phyloP scores from a whole-genome alignment of 2,329 filamentous ascomycete species.

The Aureobasidium zeae region DNA sequence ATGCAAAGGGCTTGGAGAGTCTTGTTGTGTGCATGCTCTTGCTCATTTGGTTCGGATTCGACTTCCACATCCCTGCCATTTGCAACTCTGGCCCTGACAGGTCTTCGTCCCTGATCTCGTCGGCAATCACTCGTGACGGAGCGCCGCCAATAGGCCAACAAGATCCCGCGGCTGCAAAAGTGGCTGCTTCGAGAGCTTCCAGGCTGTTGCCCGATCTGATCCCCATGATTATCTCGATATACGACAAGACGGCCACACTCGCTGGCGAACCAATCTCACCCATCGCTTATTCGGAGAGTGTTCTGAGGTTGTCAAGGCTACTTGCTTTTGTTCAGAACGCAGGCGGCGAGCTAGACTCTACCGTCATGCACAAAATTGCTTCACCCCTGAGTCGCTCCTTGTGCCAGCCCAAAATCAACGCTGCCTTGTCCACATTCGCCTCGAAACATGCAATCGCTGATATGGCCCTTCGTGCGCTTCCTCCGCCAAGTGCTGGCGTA shows the following conservation, averaged over 20 bases:
- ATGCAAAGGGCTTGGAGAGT: conserved; percentile 87
- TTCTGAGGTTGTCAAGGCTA: conserved; percentile 63
- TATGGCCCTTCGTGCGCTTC: conserved; percentile 61
- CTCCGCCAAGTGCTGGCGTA: conserved; percentile 51
- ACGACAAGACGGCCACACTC: conserved; percentile 55
- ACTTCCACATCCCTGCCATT: conserved; percentile 52
- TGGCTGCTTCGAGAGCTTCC: conserved; percentile 40
- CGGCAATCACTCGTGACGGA: conserved; percentile 9
- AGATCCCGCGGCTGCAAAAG: conserved; percentile 19
- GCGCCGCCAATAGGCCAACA: conserved; percentile 14
- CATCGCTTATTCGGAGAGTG: conserved; percentile 61
- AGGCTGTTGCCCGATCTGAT: conserved; percentile 61
- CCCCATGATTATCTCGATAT: conserved; percentile 65
- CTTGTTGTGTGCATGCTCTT: conserved; percentile 75
- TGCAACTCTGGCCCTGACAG: conserved; percentile 26
- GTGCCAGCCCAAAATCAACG: conserved; percentile 10
- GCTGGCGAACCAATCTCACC: conserved; percentile 61
- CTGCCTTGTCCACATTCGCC: conserved; percentile 11
- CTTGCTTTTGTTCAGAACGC: conserved; percentile 57
- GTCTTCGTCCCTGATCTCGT: conserved; percentile 13
- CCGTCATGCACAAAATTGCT: conserved; percentile 43
- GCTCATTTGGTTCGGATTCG: conserved; percentile 71
- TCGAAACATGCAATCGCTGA: conserved; percentile 46
- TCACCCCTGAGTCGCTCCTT: conserved; percentile 19
- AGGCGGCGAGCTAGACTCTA: conserved; percentile 52